Evolutionary conservation across 2,329 filamentous ascomycete species (phyloP), one percentile per base, ranked within the genome.

Genomic region (Scedosporium minutisporum): DNA sequence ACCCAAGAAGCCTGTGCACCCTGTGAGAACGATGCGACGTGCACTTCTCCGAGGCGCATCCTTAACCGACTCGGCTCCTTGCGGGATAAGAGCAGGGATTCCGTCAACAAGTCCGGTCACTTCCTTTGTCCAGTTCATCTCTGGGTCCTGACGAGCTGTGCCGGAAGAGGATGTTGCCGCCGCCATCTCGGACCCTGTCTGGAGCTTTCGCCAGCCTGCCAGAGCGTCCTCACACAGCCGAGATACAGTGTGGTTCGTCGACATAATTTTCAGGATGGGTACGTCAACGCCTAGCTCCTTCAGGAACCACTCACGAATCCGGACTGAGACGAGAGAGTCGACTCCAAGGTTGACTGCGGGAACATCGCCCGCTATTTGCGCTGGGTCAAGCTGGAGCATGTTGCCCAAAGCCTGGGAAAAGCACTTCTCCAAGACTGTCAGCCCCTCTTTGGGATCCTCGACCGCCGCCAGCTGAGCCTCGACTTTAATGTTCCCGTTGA

Each of bases 251-350:
- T 38, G 33, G 33, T 38, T 38, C 33, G 33, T 38, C 10, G 33
- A 38, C 33, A 38, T 38, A 33, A 72, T 65, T 63, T 78, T 78
- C 3, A 82, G 68, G 0, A 81, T 74, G 0, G 78, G 75, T 0
- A 82, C 71, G 57, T 81, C 75, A 0, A 76, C 69, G 0, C 74
- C 63, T 0, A 81, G 58, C 42, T 76, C 70, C 63, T 78, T 79
- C 18, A 75, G 53, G 65, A 82, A 79, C 80, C 80, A 83, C 2
- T 75, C 70, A 1, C 79, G 75, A 3, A 77, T 76, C 73, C 69
- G 69, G 6, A 71, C 69, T 1, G 71, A 69, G 2, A 71, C 64
- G 6, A 74, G 63, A 0, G 70, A 70, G 61, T 73, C 71, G 18
- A 73, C 64, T 1, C 71, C 70, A 1, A 71, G 63, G 18, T 72